These are phyloP conservation scores for Porpolomopsis calyptriformis DNA, from an alignment of 768 basidiomycete genomes.

Conservation along the genomic window DNA sequence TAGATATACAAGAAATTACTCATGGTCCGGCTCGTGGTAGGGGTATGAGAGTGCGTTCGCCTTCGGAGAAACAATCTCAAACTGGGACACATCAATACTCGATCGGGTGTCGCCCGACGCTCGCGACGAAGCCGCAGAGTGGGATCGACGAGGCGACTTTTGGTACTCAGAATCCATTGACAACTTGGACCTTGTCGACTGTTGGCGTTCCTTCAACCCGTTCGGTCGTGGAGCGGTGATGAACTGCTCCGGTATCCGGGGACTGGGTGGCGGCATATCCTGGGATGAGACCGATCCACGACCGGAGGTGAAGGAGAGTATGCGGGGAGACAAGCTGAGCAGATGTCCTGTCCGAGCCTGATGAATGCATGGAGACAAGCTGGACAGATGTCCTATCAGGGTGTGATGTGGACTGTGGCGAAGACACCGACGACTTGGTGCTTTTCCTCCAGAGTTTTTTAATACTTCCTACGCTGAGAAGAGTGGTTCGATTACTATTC, in stretches of 20 bases:
- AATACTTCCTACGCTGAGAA: conserved; percentile 66
- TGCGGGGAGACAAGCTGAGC: no score
- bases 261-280: conserved; percentile 57
- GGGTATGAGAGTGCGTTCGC: conserved; percentile 40
- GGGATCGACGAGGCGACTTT: conserved; percentile 20
- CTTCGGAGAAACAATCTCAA: conserved; percentile 54
- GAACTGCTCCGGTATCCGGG: conserved; percentile 46
- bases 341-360: conserved; percentile 31
- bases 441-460: conserved; percentile 75
- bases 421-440: conserved; percentile 34
- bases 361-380: conserved; percentile 27
- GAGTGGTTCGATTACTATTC: conserved; percentile 21
- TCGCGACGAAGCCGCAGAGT: conserved; percentile 34
- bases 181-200: conserved; percentile 20
- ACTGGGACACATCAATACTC: conserved; percentile 56
- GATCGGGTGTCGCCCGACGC: conserved; percentile 34
- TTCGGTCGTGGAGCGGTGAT: conserved; percentile 13
- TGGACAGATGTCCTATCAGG: conserved; percentile 41
- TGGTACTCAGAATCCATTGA: conserved; percentile 24
- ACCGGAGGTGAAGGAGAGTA: conserved; percentile 34
- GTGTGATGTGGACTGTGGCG: conserved; percentile 11
- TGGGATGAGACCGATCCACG: conserved; percentile 24
- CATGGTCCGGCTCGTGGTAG: conserved; percentile 23
- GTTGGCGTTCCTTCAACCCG: conserved; percentile 5
- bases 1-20: neutral